Percentiles rank a stretch among this genome's conserved stretches.
Conservation (phyloP, 257 asterid species). For the Petunia axillaris region DNA sequence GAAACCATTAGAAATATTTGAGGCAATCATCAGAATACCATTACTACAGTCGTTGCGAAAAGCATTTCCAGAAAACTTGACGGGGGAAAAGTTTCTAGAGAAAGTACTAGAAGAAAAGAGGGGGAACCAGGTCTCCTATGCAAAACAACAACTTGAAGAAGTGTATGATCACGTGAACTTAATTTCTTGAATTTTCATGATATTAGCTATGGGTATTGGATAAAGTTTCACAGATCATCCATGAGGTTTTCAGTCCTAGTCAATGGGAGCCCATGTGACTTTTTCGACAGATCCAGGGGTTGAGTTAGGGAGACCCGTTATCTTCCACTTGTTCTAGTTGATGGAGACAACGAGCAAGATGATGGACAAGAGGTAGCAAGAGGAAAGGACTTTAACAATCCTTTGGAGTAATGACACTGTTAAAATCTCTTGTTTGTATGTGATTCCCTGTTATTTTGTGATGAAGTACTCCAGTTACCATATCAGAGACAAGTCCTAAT, state of each 20-base stretch:
- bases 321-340: background rate
- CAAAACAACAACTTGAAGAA: background rate
- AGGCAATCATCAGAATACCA: background rate
- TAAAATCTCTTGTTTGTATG: background rate
- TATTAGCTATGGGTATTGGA: background rate
- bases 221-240: background rate
- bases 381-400: background rate
- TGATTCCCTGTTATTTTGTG: background rate
- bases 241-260: background rate
- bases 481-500: background rate
- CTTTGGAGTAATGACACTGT: background rate
- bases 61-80: background rate
- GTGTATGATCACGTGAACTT: background rate
- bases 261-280: background rate
- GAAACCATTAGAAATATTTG: background rate
- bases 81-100: background rate
- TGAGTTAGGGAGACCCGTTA: background rate
- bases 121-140: background rate
- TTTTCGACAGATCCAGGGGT: conserved; percentile 11
- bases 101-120: conserved; percentile 1
- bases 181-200: background rate
- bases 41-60: background rate
- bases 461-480: background rate
- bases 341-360: background rate
- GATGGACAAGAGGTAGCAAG: background rate